Base-by-base conservation (phyloP, 345 rosid genomes). In the Eucalyptus cloeziana region DNA sequence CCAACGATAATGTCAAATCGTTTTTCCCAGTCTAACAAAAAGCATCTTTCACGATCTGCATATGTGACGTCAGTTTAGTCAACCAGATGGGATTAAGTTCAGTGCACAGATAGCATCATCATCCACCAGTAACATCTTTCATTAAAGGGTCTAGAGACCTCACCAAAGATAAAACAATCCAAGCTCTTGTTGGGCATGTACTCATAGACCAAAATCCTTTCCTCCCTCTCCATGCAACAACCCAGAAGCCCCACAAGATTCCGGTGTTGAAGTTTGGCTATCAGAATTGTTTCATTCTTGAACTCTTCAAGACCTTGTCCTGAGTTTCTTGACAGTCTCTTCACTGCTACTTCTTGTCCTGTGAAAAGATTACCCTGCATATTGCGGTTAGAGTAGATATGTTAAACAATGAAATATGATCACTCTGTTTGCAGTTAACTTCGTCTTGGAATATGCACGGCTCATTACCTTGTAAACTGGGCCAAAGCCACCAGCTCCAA, bases 231-330 rank as follows among this genome's bases (percentile, higher is more conserved):
- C 0, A 93, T 88, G 93, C 95, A 94, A 64, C 92, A 94, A 31
- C 95, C 95, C 2, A 93, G 58, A 80, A 95, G 93, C 86, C 86
- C 91, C 30, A 93, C 94, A 87, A 94, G 95, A 88, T 95, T 95
- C 86, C 91, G 90, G 89, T 95, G 95, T 52, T 95, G 95, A 49
- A 95, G 95, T 85, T 93, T 93, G 17, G 95, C 95, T 31, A 93
- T 93, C 44, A 93, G 90, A 86, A 90, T 14, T 8, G 93, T 93
- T 90, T 95, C 92, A 87, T 86, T 93, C 81, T 52, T 91, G 49
- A 93, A 91, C 93, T 93, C 93, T 24, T 89, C 87, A 31, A 86
- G 52, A 30, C 94, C 96, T 90, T 95, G 94, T 22, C 94, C 90
- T 0, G 95, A 94, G 19, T 86, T 86, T 87, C 64, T 89, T n/a